Base-by-base conservation (phyloP, 306 rosid species). In the Cucurbita moschata region DNA sequence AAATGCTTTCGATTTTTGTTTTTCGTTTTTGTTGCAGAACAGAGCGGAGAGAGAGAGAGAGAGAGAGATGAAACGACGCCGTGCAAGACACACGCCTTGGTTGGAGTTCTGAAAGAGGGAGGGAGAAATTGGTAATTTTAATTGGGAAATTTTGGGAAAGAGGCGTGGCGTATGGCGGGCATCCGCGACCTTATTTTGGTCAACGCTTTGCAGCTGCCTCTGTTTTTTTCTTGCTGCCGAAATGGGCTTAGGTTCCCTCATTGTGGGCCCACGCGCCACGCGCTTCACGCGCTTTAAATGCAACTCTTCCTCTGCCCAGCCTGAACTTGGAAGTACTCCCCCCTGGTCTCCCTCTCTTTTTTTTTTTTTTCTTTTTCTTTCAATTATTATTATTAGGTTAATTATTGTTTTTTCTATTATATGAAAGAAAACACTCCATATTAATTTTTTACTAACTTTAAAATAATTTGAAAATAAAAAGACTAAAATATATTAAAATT, bases 1-100 rank as follows among this genome's bases (percentile, higher is more conserved):
- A 13, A 66, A 43, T 44, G 53, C 54, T 64, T 42, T 12, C 35
- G 64, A 1, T 23, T 6, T 56, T 21, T 57, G 0, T 4, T 18
- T 60, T 60, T 7, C 8, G 2, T 57, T 21, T 21, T 1, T 51
- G 67, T 53, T 64, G 4, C 58, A 69, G 73, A 50, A 13, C 60
- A 58, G 77, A 72, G 42, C 55, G 7, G 26, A 19, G 60, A 18
- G 18, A 63, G 30, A 46, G 75, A 63, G 30, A 46, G 75, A 71
- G 49, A 21, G 23, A 62, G 14, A 8, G n/a, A 12, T 23, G 19
- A 55, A 35, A 40, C 79, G 70, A 68, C 50, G 26, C 60, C 50
- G 73, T 72, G 76, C 39, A 72, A 12, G 53, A 38, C 76, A 72
- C 65, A 72, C 76, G 76, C 76, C 76, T 37, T 42, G 1, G 11